Evolutionary conservation across 2,329 filamentous ascomycete genomes (phyloP), one percentile per base, ranked within the genome.

Genomic region (Alternaria hordeiaustralica): DNA sequence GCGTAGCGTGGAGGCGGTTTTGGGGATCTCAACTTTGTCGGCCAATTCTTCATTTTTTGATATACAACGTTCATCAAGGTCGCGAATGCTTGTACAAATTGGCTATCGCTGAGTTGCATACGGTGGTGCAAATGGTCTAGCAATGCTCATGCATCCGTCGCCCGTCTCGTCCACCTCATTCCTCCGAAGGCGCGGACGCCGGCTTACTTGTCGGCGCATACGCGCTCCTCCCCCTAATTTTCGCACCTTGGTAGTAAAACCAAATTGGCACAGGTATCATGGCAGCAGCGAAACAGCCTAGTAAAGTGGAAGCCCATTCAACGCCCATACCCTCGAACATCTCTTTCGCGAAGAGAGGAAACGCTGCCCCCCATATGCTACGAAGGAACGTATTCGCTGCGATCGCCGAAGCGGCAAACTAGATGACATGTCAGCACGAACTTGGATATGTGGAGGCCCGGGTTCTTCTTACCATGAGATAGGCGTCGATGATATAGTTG

Each of bases 401-500:
- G 50, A 87, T 85, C 15, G 85, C 86, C 1, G 84, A 85, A 20
- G 85, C 84, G 21, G 85, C 85, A 67, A 83, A 84, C 74, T 77
- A 58, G n/a, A 5, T 0, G 30, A 7, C 8, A n/a, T 10, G 50
- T 75, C 28, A 75, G 71, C 33, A 26, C 41, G 6, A 6, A 8
- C 45, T 18, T 26, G 9, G 11, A 28, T 0, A 18, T 11, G 23
- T 15, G n/a, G 7, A 26, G 12, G 23, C 11, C 3, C 23, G 8
- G 8, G 5, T 11, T 13, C 26, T 51, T 51, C 28, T 56, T 68
- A 75, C 74, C 79, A 87, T 87, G 43, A 88, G 80, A 71, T 88
- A 88, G 0, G 86, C 84, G 65, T 88, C 87, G 49, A 89, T 86
- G n/a, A 89, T 78, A 67, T 89, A 89, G 71, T 88, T 88, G 69